Conservation (phyloP, 1,284 basidiomycete genomes). For the Ceratobasidium sp. region DNA sequence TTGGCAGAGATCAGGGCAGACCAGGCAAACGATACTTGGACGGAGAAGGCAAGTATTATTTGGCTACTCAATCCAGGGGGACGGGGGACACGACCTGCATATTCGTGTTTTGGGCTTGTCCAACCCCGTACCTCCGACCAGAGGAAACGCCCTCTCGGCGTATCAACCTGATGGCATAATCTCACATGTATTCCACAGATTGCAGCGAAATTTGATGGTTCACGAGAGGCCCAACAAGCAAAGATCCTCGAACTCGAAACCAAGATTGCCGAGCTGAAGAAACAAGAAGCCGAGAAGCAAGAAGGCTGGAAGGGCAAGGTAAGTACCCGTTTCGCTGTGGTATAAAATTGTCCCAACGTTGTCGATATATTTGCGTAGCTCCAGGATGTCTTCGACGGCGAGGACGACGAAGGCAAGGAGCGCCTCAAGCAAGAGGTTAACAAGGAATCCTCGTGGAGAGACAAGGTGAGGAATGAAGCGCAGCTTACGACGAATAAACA, state of each 20-base stretch:
- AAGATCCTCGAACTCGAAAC: constrained; percentile 16
- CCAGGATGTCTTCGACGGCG: constrained; percentile 29
- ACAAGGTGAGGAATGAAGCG: constrained; percentile 2
- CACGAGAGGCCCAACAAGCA: constrained; percentile 16
- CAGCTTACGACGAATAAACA: neutral
- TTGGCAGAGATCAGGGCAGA: constrained; percentile 28
- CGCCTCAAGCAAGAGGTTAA: constrained; percentile 30
- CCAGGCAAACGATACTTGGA: constrained; percentile 31
- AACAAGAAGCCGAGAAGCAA: constrained; percentile 33
- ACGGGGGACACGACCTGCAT: too few relatives aligned
- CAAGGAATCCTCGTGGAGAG: constrained; percentile 21
- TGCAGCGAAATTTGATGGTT: constrained; percentile 26
- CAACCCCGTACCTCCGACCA: too few relatives aligned
- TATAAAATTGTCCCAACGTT: neutral
- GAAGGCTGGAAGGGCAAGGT: constrained; percentile 34
- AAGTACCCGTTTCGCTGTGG: neutral
- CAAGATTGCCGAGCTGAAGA: constrained; percentile 26
- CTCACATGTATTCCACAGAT: neutral
- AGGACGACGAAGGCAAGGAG: constrained; percentile 32
- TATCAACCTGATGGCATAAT: too few relatives aligned
- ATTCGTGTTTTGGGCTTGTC: neutral
- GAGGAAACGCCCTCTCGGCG: too few relatives aligned
- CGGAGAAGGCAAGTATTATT: constrained; percentile 15
- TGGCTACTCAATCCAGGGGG: too few relatives aligned
- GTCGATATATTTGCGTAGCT: neutral